phyloP scores from a whole-genome alignment of 345 rosid genomes.

The Conringia planisiliqua region DNA sequence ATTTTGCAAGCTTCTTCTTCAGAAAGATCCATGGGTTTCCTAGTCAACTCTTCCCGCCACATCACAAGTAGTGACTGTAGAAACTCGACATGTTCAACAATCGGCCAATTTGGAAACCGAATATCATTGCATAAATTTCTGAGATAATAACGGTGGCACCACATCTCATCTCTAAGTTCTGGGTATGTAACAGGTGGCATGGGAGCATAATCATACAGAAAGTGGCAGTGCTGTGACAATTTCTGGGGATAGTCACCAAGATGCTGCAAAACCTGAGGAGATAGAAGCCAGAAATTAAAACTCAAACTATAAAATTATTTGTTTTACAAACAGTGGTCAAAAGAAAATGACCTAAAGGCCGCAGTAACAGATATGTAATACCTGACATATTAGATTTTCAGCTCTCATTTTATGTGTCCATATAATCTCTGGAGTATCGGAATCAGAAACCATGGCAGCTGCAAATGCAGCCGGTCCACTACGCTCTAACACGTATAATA shows the following conservation, averaged over 20 bases:
- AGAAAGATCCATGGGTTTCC: conserved; percentile 98
- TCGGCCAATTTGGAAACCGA: conserved; percentile 93
- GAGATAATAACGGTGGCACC: conserved; percentile 99
- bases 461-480: conserved; percentile 97
- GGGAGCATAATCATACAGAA: conserved; percentile 93
- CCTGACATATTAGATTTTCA: conserved; percentile 97
- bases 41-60: conserved; percentile 99
- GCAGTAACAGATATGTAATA: conserved; percentile 21
- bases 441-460: conserved; percentile 98
- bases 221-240: conserved; percentile 95
- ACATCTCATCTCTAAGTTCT: conserved; percentile 99
- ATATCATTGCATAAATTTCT: conserved; percentile 92
- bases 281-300: conserved; percentile 2
- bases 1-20: conserved; percentile 98
- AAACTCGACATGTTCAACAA: conserved; percentile 97
- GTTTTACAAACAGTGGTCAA: conserved; percentile 1
- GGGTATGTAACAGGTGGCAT: conserved; percentile 99
- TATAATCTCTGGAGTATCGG: conserved; percentile 96
- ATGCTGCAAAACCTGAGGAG: conserved; percentile 92
- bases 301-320: conserved; percentile 2
- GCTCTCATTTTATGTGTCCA: conserved; percentile 99
- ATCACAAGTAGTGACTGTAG: conserved; percentile 90
- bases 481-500: conserved; percentile 94
- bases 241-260: conserved; percentile 99
- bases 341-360: conserved; percentile 6